Evolutionary conservation across 306 rosid genomes (phyloP).

Genomic region (Fragaria nilgerrensis): DNA sequence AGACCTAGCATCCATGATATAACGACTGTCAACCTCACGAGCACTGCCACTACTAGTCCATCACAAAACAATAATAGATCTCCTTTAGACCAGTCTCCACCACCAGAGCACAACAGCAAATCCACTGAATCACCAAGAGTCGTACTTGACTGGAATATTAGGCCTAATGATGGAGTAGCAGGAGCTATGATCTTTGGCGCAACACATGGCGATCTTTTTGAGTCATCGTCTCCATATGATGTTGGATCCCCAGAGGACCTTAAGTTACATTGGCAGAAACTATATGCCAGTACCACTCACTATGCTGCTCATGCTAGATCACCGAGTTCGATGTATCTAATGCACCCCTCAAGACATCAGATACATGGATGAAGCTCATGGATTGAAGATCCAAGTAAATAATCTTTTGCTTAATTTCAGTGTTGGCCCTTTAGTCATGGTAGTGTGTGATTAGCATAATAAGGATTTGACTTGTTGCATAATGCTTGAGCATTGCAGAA

Average conservation of each 20-base stretch:
- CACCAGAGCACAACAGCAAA: slow-evolving; percentile 33
- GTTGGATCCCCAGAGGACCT: slow-evolving; percentile 33
- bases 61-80: slow-evolving; percentile 36
- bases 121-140: slow-evolving; percentile 33
- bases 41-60: slow-evolving; percentile 30
- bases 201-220: slow-evolving; percentile 37
- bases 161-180: slow-evolving; percentile 28
- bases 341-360: slow-evolving; percentile 47
- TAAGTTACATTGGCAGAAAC: slow-evolving; percentile 45
- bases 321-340: slow-evolving; percentile 38
- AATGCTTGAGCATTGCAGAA: slow-evolving; percentile 30
- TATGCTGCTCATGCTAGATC: slow-evolving; percentile 53
- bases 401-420: slow-evolving; percentile 25
- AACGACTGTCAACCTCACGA: slow-evolving; percentile 69
- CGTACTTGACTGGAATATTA: slow-evolving; percentile 37
- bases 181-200: slow-evolving; percentile 49
- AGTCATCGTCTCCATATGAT: slow-evolving; percentile 47
- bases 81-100: slow-evolving; percentile 37
- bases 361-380: slow-evolving; percentile 39
- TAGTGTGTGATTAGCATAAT: slow-evolving; percentile 41
- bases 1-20: slow-evolving; percentile 96
- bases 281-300: slow-evolving; percentile 36
- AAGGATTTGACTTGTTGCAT: slow-evolving; percentile 20
- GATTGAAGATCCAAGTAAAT: slow-evolving; percentile 28
- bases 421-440: slow-evolving; percentile 5